Evolutionary conservation across 345 rosid genomes (phyloP), one percentile per base, ranked within the genome.

Genomic region (Citrus maxima): DNA sequence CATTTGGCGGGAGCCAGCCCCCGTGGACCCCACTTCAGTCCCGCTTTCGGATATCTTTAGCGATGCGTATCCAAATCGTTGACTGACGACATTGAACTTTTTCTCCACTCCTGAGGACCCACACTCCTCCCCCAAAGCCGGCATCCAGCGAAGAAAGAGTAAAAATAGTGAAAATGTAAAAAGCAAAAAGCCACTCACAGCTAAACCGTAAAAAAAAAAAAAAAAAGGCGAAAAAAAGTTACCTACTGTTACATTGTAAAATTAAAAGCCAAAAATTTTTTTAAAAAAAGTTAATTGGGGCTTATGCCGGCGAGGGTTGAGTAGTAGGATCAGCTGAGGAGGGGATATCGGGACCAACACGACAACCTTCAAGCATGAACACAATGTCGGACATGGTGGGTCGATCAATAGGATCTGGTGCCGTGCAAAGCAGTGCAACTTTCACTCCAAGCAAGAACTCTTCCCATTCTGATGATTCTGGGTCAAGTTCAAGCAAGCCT

Each of bases 401-500:
- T 77, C 99, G 86, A 80, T 93, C 98, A 7, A 88, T 88, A 21
- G 97, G 98, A 81, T 94, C 97, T 0, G 92, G 88, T 22, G 98
- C 96, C 1, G 99, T 89, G 86, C 98, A 96, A 2, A 96, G 91
- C 16, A 96, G 86, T 62, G 97, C 99, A 0, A 96, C 99, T 91
- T 96, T 96, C 14, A 96, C 88, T 28, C 99, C 98, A 16, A 96
- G 88, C 67, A 96, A 80, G 77, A 96, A 94, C 84, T 96, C 99
- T 86, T 94, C 99, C 99, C 99, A 96, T 80, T 96, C 99, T 0
- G 99, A 94, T 55, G 98, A 91, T 77, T 96, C 99, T 0, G 98
- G 97, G 80, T 96, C 99, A 0, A 93, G 90, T 77, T 96, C 98
- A 3, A 96, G 94, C 79, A 96, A 79, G 0, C 99, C 99, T 1